These are phyloP conservation scores for Chamaenerion angustifolium DNA, from an alignment of 345 rosid genomes.

Conservation along the genomic window DNA sequence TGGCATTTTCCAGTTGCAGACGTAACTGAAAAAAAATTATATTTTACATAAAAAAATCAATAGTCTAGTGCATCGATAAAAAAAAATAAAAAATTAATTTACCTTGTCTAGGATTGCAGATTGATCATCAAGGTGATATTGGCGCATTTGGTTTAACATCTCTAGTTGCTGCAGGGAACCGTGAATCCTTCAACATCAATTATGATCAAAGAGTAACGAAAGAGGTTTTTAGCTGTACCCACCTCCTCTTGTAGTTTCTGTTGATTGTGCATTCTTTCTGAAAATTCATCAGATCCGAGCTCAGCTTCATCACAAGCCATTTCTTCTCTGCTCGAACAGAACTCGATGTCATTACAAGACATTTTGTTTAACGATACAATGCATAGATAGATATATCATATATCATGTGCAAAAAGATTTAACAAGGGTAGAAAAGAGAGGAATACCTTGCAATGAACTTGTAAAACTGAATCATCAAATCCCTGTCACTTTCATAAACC, in stretches of 20 bases:
- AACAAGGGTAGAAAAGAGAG: background rate
- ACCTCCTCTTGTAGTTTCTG: conserved; percentile 56
- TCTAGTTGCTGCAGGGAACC: conserved; percentile 49
- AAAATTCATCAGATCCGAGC: conserved; percentile 48
- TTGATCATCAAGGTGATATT: conserved; percentile 52
- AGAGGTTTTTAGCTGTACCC: background rate
- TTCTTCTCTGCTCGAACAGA: conserved; percentile 38
- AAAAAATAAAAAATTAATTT: background rate
- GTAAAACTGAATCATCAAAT: conserved; percentile 64
- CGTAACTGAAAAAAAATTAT: conserved; percentile 29
- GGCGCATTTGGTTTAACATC: conserved; percentile 74
- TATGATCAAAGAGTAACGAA: background rate
- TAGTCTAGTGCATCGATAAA: background rate
- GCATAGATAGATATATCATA: no score
- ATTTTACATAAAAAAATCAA: background rate
- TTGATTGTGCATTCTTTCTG: conserved; percentile 34
- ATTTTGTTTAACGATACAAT: no score
- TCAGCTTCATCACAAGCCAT: conserved; percentile 79
- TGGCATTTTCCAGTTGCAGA: conserved; percentile 39
- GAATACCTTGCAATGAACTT: conserved; percentile 45
- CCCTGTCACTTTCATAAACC: conserved; percentile 55
- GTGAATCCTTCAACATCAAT: background rate
- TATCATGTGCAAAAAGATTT: no score
- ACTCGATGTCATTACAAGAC: no score
- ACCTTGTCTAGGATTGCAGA: conserved; percentile 63